Evolutionary conservation across 441 rosid genomes (phyloP).

Genomic region (Omphalea diandra): DNA sequence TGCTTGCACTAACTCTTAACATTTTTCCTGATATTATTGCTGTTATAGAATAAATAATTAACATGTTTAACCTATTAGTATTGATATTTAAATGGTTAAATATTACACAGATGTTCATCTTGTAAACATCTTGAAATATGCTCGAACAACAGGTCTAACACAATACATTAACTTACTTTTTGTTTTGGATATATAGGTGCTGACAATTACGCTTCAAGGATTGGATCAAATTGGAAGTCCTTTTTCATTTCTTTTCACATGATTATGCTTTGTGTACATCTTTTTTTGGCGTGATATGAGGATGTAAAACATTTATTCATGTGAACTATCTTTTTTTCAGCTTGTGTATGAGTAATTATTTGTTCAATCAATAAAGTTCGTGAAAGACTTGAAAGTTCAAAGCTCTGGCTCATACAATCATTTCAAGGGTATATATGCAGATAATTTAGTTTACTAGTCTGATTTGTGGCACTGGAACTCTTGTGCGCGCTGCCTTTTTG

Average conservation of each 20-base stretch:
- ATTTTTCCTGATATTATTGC: not conserved
- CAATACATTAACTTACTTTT: not conserved
- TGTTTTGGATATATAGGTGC: conserved; percentile 8
- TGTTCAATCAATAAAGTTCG: too few relatives aligned
- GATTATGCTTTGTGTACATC: conserved; percentile 27
- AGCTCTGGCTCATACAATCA: too few relatives aligned
- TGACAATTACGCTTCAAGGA: conserved; percentile 20
- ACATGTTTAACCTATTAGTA: not conserved
- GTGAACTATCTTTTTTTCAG: not conserved
- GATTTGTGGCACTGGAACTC: too few relatives aligned
- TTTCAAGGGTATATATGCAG: too few relatives aligned
- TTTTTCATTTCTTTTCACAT: conserved; percentile 17
- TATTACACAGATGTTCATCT: too few relatives aligned
- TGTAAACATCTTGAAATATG: too few relatives aligned
- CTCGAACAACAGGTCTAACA: too few relatives aligned
- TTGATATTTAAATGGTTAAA: not conserved
- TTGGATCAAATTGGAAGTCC: conserved; percentile 24
- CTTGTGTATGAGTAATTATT: not conserved
- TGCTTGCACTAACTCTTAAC: not conserved
- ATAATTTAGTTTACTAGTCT: too few relatives aligned
- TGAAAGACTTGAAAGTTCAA: too few relatives aligned
- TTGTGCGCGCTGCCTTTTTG: too few relatives aligned
- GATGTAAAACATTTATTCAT: not conserved
- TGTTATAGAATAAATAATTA: not conserved
- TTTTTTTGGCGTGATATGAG: not conserved